Base-by-base conservation (phyloP, 2,329 filamentous ascomycete species). In the Exophiala viscosa region DNA sequence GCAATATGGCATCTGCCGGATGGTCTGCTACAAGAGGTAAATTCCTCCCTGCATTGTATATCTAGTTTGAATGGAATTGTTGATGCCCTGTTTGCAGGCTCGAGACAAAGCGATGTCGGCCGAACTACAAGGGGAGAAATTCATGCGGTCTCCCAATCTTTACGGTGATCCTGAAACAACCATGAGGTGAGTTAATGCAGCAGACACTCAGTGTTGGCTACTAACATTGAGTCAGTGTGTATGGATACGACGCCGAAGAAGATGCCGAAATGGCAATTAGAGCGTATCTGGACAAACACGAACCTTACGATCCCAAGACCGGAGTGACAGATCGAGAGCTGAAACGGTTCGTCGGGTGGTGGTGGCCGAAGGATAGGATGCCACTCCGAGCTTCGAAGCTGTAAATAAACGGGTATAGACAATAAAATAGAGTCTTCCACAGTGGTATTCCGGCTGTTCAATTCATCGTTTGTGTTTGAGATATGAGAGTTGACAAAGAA, bases 291-390 rank as follows among this genome's bases (percentile, higher is more conserved):
- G 31, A 39, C 17, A 45, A 33, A 31, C 41, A 52, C 10, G 57
- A 65, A 45, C 55, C 61, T 6, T 52, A 59, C 45, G 64, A 71
- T 59, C 59, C 58, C 11, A 58, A 54, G 6, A 70, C 67, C 1
- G 66, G 64, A 0, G 62, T 70, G 10, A 65, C 62, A 14, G 54
- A 59, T 20, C 31, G 44, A 7, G 44, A 67, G 46, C 62, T 66
- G 28, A 58, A 67, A 7, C 68, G 67, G 48, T 69, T 66, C 46
- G 65, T 68, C 45, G 66, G 66, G 42, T 72, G 69, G 67, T 68
- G 65, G 52, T 52, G 66, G 53, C 62, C 64, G 2, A 54, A 54
- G 20, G 39, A 51, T 33, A 60, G 54, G 4, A 11, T 20, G 3
- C 41, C 45, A n/a, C 36, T 48, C 13, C 45, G 20, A 3, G 48